Conservation (phyloP, 1,284 basidiomycete species). For the Trichosporon sp. region DNA sequence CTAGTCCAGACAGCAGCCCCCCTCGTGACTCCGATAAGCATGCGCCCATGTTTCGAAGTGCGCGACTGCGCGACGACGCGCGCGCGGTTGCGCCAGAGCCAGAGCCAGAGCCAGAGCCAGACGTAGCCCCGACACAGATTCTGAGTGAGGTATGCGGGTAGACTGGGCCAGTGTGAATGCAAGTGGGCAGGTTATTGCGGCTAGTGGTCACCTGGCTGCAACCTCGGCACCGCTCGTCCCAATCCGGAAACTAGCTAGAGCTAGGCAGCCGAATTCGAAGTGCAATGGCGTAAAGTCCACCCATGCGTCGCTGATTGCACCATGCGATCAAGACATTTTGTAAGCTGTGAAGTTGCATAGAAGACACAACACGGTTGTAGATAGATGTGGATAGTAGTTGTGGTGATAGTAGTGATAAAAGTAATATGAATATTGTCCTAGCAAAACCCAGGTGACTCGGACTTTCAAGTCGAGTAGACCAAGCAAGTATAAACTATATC, state of each 20-base stretch:
- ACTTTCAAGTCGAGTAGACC: background rate
- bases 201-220: background rate
- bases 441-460: conserved; percentile 1
- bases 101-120: background rate
- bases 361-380: background rate
- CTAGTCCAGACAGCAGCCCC: background rate
- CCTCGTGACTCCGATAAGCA: background rate
- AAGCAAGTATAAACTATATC: background rate
- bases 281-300: background rate
- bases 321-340: background rate
- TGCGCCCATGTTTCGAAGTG: background rate
- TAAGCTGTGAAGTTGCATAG: background rate
- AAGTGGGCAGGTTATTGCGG: background rate
- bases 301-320: background rate
- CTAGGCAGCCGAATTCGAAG: background rate
- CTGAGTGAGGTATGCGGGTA: background rate
- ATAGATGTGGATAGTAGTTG: too few relatives aligned
- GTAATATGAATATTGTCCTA: conserved; percentile 4
- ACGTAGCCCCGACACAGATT: background rate
- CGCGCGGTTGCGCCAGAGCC: background rate
- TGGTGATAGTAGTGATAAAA: background rate
- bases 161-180: background rate
- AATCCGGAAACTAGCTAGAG: background rate
- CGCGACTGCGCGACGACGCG: background rate
- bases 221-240: background rate